Conservation (phyloP, 495 filamentous ascomycete genomes). For the Thermochaetoides thermophila region DNA sequence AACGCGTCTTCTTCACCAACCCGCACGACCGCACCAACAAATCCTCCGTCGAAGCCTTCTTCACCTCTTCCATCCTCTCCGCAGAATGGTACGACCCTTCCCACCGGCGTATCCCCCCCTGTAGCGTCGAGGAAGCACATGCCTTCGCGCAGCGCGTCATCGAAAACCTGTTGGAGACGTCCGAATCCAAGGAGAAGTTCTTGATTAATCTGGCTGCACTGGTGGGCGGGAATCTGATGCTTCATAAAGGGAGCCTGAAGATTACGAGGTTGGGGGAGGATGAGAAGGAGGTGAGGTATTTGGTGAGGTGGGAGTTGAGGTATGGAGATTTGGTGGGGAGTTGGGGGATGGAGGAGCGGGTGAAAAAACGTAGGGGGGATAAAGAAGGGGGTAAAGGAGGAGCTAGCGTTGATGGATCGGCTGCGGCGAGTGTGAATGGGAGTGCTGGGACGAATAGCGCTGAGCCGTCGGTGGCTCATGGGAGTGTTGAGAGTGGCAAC, state of each 20-base stretch:
- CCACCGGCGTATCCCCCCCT: slow-evolving; percentile 19
- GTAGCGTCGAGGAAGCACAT: slow-evolving; percentile 31
- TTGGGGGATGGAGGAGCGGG: slow-evolving; percentile 34
- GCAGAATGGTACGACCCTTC: slow-evolving; percentile 29
- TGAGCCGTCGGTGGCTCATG: too few relatives aligned
- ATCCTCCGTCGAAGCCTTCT: slow-evolving; percentile 30
- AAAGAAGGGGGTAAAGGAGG: slow-evolving; percentile 6
- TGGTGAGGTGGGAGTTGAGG: slow-evolving; percentile 31
- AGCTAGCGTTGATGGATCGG: too few relatives aligned
- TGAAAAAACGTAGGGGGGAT: slow-evolving; percentile 22
- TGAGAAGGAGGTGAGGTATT: slow-evolving; percentile 24
- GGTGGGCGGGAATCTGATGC: slow-evolving; percentile 30
- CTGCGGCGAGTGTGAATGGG: too few relatives aligned
- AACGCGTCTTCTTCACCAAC: slow-evolving; percentile 11
- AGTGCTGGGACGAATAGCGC: too few relatives aligned
- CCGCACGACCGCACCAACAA: slow-evolving; percentile 31
- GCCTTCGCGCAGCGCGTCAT: slow-evolving; percentile 31
- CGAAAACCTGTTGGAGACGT: slow-evolving; percentile 27
- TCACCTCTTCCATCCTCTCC: slow-evolving; percentile 26
- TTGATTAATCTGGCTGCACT: slow-evolving; percentile 38
- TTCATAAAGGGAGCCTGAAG: slow-evolving; percentile 18
- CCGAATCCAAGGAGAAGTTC: slow-evolving; percentile 31
- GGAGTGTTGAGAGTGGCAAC: slow-evolving; percentile 5
- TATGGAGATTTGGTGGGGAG: slow-evolving; percentile 28
- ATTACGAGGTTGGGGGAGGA: slow-evolving; percentile 20